Base-by-base conservation (phyloP, 306 rosid genomes). In the Spatholobus suberectus region DNA sequence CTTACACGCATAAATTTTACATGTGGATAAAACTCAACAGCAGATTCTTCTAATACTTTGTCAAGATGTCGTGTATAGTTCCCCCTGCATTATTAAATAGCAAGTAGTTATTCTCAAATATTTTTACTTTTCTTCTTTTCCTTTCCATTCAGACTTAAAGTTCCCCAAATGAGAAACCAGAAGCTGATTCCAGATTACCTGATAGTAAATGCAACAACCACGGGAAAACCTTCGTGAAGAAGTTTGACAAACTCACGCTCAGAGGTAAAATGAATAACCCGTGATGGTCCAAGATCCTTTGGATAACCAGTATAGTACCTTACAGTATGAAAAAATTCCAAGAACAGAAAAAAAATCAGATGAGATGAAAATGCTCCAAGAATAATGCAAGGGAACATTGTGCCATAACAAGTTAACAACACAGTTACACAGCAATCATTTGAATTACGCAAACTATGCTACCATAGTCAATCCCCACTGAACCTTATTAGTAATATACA, bases 241-340 rank as follows among this genome's bases (percentile, higher is more conserved):
- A 96, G 94, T 52, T 87, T 90, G 74, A 96, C 90, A 83, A 96
- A 96, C 82, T 96, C 93, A 13, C 94, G 96, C 86, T 96, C 98
- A 51, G 98, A 93, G 47, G 93, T 92, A 87, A 93, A 94, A 92
- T 92, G 90, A 86, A 92, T 82, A 65, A 96, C 91, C 85, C 91
- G 82, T 29, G 99, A 90, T 47, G 97, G 94, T 77, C 96, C 98
- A 46, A 94, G 94, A 83, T 90, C 89, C 90, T 96, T 96, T 37
- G 98, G 98, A 79, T 88, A 92, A 75, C 98, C 97, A 65, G 92
- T 91, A 74, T 94, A 92, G 79, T 92, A 91, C 91, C 99, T 96
- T 37, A 21, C 17, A 73, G 80, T 26, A 79, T 11, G 57, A 14
- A 84, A 34, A 63, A 65, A 76, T 10, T 46, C 32, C 26, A 71